Evolutionary conservation across 1,284 basidiomycete genomes (phyloP), one percentile per base, ranked within the genome.

Genomic region (Mycena sp.): DNA sequence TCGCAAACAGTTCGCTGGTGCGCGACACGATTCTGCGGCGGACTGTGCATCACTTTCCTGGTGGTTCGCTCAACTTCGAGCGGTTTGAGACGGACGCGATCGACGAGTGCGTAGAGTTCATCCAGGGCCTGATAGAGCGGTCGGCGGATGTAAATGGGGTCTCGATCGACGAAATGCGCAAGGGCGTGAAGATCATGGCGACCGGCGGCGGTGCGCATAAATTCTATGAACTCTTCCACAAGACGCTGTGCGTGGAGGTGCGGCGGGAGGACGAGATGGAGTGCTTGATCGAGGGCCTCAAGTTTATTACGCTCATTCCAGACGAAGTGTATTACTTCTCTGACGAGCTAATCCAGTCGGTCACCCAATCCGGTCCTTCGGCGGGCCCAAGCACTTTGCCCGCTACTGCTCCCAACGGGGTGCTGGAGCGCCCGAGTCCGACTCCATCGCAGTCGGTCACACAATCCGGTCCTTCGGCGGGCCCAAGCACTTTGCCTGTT

Each of bases 281-380:
- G 83, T 99, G 97, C 79, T 84, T 99, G 78, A 99, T 99, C 75
- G 94, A 97, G 75, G 98, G 98, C 20, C 87, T 99, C 78, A 96
- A 96, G 81, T 99, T 99, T 83, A 95, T 99, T 82, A 94, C 95
- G 39, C 91, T 96, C 79, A 98, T 99, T 72, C 97, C 97, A 41
- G 93, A 98, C 83, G 98, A 99, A 82, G 97, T 97, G 44, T 99
- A 99, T 83, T 99, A 93, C 88, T 99, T 98, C 85, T 98, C 96
- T 59, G 98, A 99, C 83, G 95, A 98, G 83, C 91, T 99, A 76
- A 97, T 99, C 66, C 93, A 95, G 81, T 92, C 90, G 65, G 91
- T 96, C 38, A 93, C 94, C 60, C 94, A 96, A 79, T 87, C 89
- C 13, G 77, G 79, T 67, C 76, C 78, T 2, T 48, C 68, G 37